Conservation (phyloP, 75 land plant genomes). For the Picea sitchensis region DNA sequence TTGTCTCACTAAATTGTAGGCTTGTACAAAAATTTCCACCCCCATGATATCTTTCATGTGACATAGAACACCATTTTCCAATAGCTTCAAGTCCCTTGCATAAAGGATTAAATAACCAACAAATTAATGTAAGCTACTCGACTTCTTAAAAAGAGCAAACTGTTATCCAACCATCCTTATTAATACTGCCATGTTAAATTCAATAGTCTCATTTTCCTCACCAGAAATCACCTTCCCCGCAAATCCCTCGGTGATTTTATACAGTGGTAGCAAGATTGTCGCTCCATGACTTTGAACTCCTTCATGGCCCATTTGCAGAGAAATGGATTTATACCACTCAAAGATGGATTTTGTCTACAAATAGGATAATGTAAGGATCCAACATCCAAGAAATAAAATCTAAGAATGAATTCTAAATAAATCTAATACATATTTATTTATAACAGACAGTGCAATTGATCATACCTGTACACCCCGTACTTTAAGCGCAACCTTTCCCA, state of each 20-base stretch:
- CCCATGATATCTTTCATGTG: slow-evolving; percentile 54
- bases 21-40: slow-evolving; percentile 39
- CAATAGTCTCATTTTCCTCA: slow-evolving; percentile 17
- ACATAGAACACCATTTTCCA: slow-evolving; percentile 56
- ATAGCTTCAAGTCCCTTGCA: slow-evolving; percentile 65
- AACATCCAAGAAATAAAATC: not conserved
- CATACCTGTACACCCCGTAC: slow-evolving; percentile 66
- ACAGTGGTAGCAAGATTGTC: slow-evolving; percentile 58
- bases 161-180: not conserved
- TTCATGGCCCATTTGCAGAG: slow-evolving; percentile 37
- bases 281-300: slow-evolving; percentile 40
- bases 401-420: not conserved
- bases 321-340: slow-evolving; percentile 46
- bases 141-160: not conserved
- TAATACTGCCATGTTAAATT: not conserved
- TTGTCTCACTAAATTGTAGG: slow-evolving; percentile 54
- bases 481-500: slow-evolving; percentile 68
- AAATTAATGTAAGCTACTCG: not conserved
- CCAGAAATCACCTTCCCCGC: slow-evolving; percentile 69
- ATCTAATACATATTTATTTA: not conserved
- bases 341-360: slow-evolving; percentile 75
- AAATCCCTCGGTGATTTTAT: slow-evolving; percentile 70
- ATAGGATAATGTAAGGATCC: not conserved
- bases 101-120: not conserved
- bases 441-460: not conserved